These are phyloP conservation scores for Achaetomium macrosporum DNA, from an alignment of 2,329 filamentous ascomycete genomes.

Conservation along the genomic window DNA sequence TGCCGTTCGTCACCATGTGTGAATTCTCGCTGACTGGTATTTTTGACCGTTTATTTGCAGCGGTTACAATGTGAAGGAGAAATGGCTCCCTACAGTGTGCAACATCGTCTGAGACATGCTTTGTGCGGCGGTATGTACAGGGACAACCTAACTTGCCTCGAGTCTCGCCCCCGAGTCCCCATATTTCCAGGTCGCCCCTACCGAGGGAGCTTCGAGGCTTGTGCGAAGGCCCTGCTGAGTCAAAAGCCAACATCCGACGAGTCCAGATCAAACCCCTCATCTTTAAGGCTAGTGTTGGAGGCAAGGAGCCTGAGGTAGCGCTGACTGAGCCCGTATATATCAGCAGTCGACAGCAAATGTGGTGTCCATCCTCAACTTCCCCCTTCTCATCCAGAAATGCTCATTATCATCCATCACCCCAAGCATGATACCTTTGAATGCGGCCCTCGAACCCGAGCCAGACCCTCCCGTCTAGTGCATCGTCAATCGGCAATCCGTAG, in stretches of 20 bases:
- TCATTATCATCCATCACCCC: background rate
- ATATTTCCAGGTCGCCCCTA: too few relatives aligned
- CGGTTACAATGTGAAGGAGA: background rate
- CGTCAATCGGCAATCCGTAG: background rate
- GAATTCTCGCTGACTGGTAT: constrained; percentile 1
- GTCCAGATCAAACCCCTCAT: constrained; percentile 1
- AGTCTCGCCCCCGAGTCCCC: too few relatives aligned
- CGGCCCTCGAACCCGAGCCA: background rate
- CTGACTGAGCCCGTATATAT: background rate
- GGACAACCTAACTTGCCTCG: too few relatives aligned
- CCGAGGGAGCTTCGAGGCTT: too few relatives aligned
- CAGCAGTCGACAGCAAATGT: background rate
- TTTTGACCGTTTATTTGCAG: background rate
- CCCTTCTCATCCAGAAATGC: background rate
- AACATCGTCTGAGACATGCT: too few relatives aligned
- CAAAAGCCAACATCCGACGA: background rate
- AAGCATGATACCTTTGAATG: background rate
- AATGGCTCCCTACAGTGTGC: background rate
- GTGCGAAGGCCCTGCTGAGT: background rate
- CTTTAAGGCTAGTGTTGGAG: too few relatives aligned
- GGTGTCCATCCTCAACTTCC: too few relatives aligned
- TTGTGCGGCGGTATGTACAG: too few relatives aligned
- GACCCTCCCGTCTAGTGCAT: background rate
- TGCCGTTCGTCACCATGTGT: background rate
- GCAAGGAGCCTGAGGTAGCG: background rate